phyloP scores from a whole-genome alignment of 306 rosid genomes.

The Cucurbita maxima region DNA sequence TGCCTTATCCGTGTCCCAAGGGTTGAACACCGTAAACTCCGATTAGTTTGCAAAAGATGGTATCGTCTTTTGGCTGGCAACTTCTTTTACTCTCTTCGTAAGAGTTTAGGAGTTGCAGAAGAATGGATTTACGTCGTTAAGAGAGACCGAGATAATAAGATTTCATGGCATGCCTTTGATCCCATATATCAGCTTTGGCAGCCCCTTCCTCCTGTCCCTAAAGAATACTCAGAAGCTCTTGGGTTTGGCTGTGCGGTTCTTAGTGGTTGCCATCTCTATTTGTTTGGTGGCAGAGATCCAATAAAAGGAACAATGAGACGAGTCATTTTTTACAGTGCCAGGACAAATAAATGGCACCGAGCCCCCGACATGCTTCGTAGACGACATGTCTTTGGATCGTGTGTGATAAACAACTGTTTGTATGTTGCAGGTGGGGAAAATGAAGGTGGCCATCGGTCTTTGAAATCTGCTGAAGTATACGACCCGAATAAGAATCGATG shows the following conservation, averaged over 20 bases:
- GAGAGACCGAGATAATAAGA: constrained; percentile 87
- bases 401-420: constrained; percentile 89
- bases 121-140: constrained; percentile 97
- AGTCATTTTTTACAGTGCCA: constrained; percentile 80
- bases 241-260: constrained; percentile 98
- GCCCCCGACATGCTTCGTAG: constrained; percentile 96
- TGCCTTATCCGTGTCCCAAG: constrained; percentile 93
- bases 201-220: constrained; percentile 93
- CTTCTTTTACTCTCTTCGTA: constrained; percentile 87
- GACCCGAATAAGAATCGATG: constrained; percentile 83
- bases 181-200: constrained; percentile 95
- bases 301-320: constrained; percentile 86
- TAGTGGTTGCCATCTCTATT: constrained; percentile 88
- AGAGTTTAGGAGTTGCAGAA: constrained; percentile 95
- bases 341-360: constrained; percentile 96
- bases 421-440: constrained; percentile 99
- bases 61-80: constrained; percentile 76
- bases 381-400: constrained; percentile 81
- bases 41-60: constrained; percentile 94
- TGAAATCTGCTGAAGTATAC: constrained; percentile 83
- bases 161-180: constrained; percentile 93
- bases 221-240: constrained; percentile 81
- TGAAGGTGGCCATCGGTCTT: constrained; percentile 89
- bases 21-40: constrained; percentile 79
- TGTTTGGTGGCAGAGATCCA: constrained; percentile 94